Evolutionary conservation across 2,329 filamentous ascomycete species (phyloP).

Genomic region (Emmonsiellopsis sp.): DNA sequence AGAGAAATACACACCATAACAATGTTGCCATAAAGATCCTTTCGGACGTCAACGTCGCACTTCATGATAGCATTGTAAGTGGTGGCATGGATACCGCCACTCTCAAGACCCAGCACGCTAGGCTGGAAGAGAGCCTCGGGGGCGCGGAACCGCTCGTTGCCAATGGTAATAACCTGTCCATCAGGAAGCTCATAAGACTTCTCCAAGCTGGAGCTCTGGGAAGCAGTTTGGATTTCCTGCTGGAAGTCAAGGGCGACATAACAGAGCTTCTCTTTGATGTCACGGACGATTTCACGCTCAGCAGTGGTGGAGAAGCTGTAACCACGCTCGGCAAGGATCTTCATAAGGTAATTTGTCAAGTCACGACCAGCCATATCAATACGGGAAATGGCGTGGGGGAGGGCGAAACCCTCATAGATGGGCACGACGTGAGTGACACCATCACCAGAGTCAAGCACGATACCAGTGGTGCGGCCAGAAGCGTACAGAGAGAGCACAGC

Average conservation of each 20-base stretch:
- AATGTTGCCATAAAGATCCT: slow-evolving; percentile 99
- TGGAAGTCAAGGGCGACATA: slow-evolving; percentile 99
- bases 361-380: slow-evolving; percentile 99
- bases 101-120: slow-evolving; percentile 94
- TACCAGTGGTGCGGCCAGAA: slow-evolving; percentile 99
- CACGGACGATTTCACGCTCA: slow-evolving; percentile 99
- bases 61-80: slow-evolving; percentile 99
- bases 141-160: slow-evolving; percentile 99
- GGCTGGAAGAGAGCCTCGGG: slow-evolving; percentile 99
- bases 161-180: slow-evolving; percentile 99
- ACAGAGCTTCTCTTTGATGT: slow-evolving; percentile 99
- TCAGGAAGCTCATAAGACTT: slow-evolving; percentile 99
- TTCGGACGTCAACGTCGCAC: slow-evolving; percentile 99
- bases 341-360: slow-evolving; percentile 98
- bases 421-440: slow-evolving; percentile 99
- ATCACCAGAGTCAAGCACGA: slow-evolving; percentile 99
- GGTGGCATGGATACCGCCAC: slow-evolving; percentile 97
- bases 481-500: slow-evolving; percentile 98
- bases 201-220: slow-evolving; percentile 97
- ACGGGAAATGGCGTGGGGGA: slow-evolving; percentile 99
- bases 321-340: slow-evolving; percentile 98
- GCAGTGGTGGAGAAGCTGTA: slow-evolving; percentile 99
- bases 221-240: slow-evolving; percentile 99
- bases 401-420: slow-evolving; percentile 99
- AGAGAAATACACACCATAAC: slow-evolving; percentile 73